A percentile compares a stretch with the other conserved stretches of the same genome.
Evolutionary conservation across 106 monocot species (phyloP).

Genomic region (Platanthera guangdongensis): DNA sequence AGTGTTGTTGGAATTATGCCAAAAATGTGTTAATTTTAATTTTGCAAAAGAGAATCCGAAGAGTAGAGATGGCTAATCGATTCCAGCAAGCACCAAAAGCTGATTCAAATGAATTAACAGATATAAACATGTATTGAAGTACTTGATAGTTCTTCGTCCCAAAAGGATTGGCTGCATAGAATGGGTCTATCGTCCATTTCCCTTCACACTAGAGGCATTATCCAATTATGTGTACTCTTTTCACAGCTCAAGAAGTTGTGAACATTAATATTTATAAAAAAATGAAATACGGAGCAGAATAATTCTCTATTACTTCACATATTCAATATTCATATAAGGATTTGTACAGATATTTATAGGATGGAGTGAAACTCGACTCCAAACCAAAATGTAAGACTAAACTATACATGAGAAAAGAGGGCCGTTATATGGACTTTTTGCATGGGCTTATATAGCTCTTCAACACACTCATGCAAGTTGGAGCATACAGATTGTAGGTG

Average conservation of each 20-base stretch:
- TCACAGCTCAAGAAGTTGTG: neutral
- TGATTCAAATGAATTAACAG: neutral
- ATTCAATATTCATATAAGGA: too few species aligned
- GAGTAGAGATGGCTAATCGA: neutral
- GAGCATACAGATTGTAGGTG: too few species aligned
- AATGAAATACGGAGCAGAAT: neutral
- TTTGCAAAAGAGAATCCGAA: neutral
- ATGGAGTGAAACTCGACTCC: too few species aligned
- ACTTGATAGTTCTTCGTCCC: neutral
- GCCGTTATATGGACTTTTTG: too few species aligned
- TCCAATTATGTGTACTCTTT: neutral
- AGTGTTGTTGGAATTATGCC: neutral
- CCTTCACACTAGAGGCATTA: neutral
- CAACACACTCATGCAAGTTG: too few species aligned
- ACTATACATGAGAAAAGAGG: too few species aligned
- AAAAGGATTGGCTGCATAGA: neutral
- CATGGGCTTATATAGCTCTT: too few species aligned
- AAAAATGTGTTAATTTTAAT: neutral
- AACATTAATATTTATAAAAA: neutral
- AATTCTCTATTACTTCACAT: too few species aligned
- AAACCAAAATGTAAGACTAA: too few species aligned
- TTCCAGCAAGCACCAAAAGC: neutral
- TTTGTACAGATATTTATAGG: too few species aligned
- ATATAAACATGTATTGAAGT: neutral
- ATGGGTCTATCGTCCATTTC: neutral